Percentiles rank a stretch among this genome's conserved stretches.
Conservation (phyloP, 805 yeast genomes). For the Pichia nanzhaoensis region DNA sequence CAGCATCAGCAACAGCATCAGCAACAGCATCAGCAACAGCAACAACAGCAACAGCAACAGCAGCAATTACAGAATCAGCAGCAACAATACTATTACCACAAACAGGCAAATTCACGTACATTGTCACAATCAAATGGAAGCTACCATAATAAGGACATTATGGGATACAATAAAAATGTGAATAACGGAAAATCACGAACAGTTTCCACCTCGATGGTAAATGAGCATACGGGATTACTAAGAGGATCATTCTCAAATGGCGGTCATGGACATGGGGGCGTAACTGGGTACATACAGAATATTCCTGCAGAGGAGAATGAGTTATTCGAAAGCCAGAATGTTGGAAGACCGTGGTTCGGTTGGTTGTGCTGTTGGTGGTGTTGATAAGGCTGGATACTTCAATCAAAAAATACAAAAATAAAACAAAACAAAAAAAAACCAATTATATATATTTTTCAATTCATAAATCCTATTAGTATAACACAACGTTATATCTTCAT, state of each 20-base stretch:
- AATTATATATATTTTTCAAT: no score
- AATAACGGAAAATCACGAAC: constrained; percentile 2
- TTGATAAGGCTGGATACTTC: neutral
- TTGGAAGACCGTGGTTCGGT: neutral
- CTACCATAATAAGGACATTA: neutral
- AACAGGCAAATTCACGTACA: neutral
- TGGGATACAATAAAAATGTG: neutral
- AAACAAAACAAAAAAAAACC: neutral
- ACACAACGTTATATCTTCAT: neutral
- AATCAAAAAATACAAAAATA: neutral
- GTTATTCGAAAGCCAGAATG: no score
- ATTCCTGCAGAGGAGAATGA: neutral
- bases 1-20: constrained; percentile 13
- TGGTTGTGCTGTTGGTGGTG: constrained; percentile 9
- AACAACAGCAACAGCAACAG: constrained; percentile 3
- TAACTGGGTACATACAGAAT: neutral
- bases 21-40: constrained; percentile 10
- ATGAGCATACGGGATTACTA: constrained; percentile 8
- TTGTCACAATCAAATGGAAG: constrained; percentile 4
- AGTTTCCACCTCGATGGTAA: constrained; percentile 1
- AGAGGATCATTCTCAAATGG: no score
- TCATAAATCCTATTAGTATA: no score
- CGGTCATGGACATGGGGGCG: no score
- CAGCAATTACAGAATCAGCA: neutral
- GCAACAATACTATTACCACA: neutral